phyloP scores from a whole-genome alignment of 768 basidiomycete genomes.

The Hortiboletus flavorubellus region DNA sequence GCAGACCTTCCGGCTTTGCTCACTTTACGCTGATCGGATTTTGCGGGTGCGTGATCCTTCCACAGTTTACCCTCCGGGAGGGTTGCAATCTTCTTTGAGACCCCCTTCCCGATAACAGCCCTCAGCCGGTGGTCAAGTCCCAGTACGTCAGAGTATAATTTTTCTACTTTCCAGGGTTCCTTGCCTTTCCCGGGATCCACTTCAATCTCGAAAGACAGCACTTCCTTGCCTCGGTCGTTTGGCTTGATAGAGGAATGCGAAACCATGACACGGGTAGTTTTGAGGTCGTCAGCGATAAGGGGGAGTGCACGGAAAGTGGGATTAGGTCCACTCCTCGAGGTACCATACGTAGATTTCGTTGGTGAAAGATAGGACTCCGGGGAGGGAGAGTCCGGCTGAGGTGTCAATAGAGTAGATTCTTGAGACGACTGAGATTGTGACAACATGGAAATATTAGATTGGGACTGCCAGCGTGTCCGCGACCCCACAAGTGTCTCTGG shows the following conservation, averaged over 20 bases:
- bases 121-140: slow-evolving; percentile 80
- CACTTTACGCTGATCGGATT: slow-evolving; percentile 95
- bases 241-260: slow-evolving; percentile 81
- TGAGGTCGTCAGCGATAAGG: slow-evolving; percentile 67
- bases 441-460: slow-evolving; percentile 17
- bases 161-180: slow-evolving; percentile 82
- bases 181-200: slow-evolving; percentile 73
- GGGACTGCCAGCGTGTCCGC: slow-evolving; percentile 23
- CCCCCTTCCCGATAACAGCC: slow-evolving; percentile 49
- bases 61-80: slow-evolving; percentile 92
- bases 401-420: slow-evolving; percentile 15
- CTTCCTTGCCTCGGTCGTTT: slow-evolving; percentile 90
- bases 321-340: slow-evolving; percentile 25
- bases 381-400: slow-evolving; percentile 29
- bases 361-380: slow-evolving; percentile 31
- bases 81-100: slow-evolving; percentile 72
- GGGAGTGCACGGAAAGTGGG: slow-evolving; percentile 71
- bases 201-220: slow-evolving; percentile 79
- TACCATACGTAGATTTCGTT: slow-evolving; percentile 15
- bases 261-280: slow-evolving; percentile 65
- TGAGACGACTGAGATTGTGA: slow-evolving; percentile 25
- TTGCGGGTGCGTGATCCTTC: slow-evolving; percentile 96
- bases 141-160: slow-evolving; percentile 92
- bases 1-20: slow-evolving; percentile 19
- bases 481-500: slow-evolving; percentile 18